A percentile compares a stretch with the other conserved stretches of the same genome.
These are phyloP conservation scores for Aspergillus jensenii DNA, from an alignment of 2,329 filamentous ascomycete species.

Conservation along the genomic window DNA sequence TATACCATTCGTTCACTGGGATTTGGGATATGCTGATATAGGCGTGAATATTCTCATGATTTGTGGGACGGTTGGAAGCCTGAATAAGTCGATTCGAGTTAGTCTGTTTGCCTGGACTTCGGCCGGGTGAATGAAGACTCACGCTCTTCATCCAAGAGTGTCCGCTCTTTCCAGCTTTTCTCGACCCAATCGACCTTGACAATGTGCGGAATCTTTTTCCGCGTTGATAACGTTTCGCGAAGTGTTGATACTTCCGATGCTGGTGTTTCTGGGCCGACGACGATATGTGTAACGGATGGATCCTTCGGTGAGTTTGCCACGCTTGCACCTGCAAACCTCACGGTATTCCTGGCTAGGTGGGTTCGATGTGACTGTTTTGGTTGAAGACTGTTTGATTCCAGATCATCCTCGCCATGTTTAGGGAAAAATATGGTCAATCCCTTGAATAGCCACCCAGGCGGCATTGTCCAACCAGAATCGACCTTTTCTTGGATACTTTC, in stretches of 20 bases:
- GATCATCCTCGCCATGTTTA: conserved; percentile 8
- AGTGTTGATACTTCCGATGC: conserved; percentile 44
- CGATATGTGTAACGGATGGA: conserved; percentile 67
- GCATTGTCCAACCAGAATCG: conserved; percentile 29
- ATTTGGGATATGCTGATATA: neutral
- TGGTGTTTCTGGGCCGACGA: conserved; percentile 55
- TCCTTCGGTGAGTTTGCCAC: conserved; percentile 55
- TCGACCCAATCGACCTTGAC: conserved; percentile 72
- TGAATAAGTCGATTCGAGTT: neutral
- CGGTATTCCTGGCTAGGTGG: conserved; percentile 54
- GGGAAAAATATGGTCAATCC: conserved; percentile 48
- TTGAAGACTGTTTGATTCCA: neutral
- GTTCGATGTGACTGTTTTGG: conserved; percentile 25
- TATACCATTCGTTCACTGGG: neutral
- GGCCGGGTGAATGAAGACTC: conserved; percentile 10
- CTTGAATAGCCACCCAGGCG: conserved; percentile 51
- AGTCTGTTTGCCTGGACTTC: neutral
- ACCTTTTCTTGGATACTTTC: conserved; percentile 53
- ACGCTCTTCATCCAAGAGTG: conserved; percentile 75
- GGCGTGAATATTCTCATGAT: neutral
- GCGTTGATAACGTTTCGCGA: conserved; percentile 30
- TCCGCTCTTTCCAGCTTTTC: conserved; percentile 76
- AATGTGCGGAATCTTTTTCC: conserved; percentile 62
- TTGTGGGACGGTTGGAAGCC: conserved; percentile 5
- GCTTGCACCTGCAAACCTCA: conserved; percentile 69